Percentiles rank a stretch among this genome's conserved stretches.
These are phyloP conservation scores for Gynostemma pentaphyllum DNA, from an alignment of 306 rosid species.

Conservation along the genomic window DNA sequence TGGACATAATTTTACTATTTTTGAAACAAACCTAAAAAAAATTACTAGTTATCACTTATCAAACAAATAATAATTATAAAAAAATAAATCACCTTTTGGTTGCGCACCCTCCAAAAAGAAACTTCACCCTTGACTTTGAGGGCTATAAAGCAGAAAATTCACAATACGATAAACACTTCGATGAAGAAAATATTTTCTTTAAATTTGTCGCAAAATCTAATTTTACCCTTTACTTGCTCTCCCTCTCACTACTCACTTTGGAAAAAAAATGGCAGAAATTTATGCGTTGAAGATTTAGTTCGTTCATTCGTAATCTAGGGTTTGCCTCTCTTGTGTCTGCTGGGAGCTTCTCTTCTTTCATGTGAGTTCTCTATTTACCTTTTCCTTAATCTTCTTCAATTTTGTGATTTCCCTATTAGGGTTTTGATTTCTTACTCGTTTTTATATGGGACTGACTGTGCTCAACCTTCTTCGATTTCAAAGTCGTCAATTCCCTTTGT, in stretches of 20 bases:
- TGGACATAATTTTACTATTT: too few relatives aligned
- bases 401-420: not conserved
- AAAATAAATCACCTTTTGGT: too few relatives aligned
- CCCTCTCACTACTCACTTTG: not conserved
- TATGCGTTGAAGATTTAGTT: not conserved
- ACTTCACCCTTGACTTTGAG: too few relatives aligned
- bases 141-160: too few relatives aligned
- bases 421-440: not conserved
- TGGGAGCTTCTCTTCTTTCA: not conserved
- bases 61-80: too few relatives aligned
- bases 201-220: too few relatives aligned
- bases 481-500: not conserved
- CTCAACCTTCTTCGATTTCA: not conserved
- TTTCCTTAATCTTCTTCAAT: not conserved
- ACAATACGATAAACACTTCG: too few relatives aligned
- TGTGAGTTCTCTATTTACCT: not conserved
- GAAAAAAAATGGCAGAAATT: not conserved
- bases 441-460: not conserved
- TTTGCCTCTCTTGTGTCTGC: not conserved
- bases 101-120: too few relatives aligned
- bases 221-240: too few relatives aligned
- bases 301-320: not conserved
- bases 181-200: too few relatives aligned
- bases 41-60: too few relatives aligned
- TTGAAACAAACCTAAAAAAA: too few relatives aligned